Base-by-base conservation (phyloP, 176 grass and related monocot species). In the Zea luxurians region DNA sequence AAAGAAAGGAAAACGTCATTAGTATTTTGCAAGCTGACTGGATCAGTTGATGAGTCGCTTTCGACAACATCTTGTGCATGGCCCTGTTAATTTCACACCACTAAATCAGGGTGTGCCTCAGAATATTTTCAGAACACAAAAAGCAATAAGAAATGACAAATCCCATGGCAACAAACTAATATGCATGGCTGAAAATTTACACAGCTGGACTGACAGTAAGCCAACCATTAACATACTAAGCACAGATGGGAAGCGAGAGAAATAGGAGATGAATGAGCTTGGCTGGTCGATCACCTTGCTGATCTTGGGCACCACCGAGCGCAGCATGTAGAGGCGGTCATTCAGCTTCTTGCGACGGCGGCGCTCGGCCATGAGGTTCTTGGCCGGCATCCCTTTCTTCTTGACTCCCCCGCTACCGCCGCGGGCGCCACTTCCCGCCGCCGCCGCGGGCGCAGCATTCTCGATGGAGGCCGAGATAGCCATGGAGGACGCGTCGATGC, bases 251-350 rank as follows among this genome's bases (percentile, higher is more conserved):
- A 76, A 64, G 38, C 53, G 54, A 47, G 34, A 61, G 2, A 49
- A 64, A 75, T 12, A 76, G 11, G 18, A 13, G 61, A 66, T 27
- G 70, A 37, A 11, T 45, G 48, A 13, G 37, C 49, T 5, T 62
- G 73, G 18, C 16, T 4, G 41, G 15, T 80, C 1, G 62, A 71
- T 78, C 71, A 97, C 91, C 76, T 89, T 97, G 86, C 89, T 91
- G 76, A 97, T 97, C 84, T 89, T 93, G 60, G 94, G 91, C 75
- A 97, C 88, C 16, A 93, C 89, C 7, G 94, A 93, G 80, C 89
- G 83, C 43, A 97, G 91, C 89, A 91, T 81, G 84, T 89, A 91
- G 49, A 93, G 88, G 72, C 91, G 84, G 64, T 93, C 88, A 18
- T 93, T 97, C 16, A 93, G 89, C 84, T 93, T 97, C 86, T 91